These are phyloP conservation scores for Aureobasidium sp. DNA, from an alignment of 2,329 filamentous ascomycete genomes.

Conservation along the genomic window DNA sequence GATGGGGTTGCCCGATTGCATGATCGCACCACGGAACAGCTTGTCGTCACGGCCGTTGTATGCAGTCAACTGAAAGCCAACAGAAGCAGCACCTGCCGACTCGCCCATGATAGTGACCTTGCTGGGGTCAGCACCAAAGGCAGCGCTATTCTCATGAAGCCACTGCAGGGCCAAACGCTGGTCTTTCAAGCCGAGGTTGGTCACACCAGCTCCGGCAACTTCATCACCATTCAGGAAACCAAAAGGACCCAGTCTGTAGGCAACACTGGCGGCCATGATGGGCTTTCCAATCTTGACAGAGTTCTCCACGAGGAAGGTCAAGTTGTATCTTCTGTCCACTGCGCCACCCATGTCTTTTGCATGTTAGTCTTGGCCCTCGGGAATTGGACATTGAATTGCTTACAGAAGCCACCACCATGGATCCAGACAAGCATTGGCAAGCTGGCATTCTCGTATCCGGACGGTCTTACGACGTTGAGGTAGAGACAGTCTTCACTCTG, in stretches of 20 bases:
- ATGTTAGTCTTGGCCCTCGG: too few species aligned
- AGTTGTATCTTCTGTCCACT: constrained; percentile 54
- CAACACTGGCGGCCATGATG: constrained; percentile 54
- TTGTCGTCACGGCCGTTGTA: constrained; percentile 43
- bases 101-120: constrained; percentile 43
- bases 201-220: constrained; percentile 46
- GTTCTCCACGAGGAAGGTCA: constrained; percentile 51
- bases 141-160: constrained; percentile 37
- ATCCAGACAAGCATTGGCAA: constrained; percentile 58
- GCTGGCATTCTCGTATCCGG: constrained; percentile 36
- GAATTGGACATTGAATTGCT: too few species aligned
- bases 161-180: constrained; percentile 41
- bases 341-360: constrained; percentile 36
- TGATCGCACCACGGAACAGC: constrained; percentile 42
- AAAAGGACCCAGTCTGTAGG: constrained; percentile 56
- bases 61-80: constrained; percentile 41
- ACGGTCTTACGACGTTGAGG: constrained; percentile 52
- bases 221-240: constrained; percentile 60
- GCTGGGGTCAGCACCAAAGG: constrained; percentile 33
- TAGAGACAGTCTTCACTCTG: constrained; percentile 51
- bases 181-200: constrained; percentile 42
- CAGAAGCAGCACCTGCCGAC: constrained; percentile 37
- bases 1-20: constrained; percentile 38
- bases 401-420: constrained; percentile 31
- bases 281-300: constrained; percentile 37